Base-by-base conservation (phyloP, 1,284 basidiomycete species). In the Ganoderma leucocontextum region DNA sequence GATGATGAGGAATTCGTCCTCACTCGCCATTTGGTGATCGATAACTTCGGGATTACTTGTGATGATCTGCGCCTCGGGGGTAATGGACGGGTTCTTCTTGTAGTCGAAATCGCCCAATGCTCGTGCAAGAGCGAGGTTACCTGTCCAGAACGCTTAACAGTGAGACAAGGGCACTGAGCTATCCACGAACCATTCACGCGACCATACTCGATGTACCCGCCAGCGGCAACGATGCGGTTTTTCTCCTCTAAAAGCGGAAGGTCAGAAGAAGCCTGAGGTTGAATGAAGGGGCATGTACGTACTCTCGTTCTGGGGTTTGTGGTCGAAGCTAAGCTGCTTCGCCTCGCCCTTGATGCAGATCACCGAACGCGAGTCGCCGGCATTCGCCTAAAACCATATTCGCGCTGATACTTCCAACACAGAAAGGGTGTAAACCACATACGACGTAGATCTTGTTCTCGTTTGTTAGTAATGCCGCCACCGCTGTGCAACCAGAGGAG, bases 51-150 rank as follows among this genome's bases (percentile, higher is more conserved):
- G 98, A 79, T 99, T 90, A 64, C 95, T 90, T 4, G 98, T 99
- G 73, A 99, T 98, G 67, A 98, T 93, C 81, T 99, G 98, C 67
- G 91, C 88, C 81, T 99, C 97, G 19, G 97, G 90, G 36, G 88
- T 82, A 19, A 99, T 82, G 12, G 88, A 82, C 63, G 88, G 87
- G 78, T 97, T 97, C 82, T 97, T 96, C 87, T 99, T 99, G 87
- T 98, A 99, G 76, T 98, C 96, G 78, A 99, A 99, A 80, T 99
- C 98, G 66, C 98, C 98, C 36, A 99, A 86, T 1, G 98, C 98
- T 75, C 98, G 87, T 25, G 97, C 98, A 53, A 99, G 84, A 0
- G 98, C 97, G 66, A 99, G 89, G 79, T 99, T 99, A 71, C 98
- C 96, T 97, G 76, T 68, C 36, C 38, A 53, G 36, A 67, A 49